A percentile compares a stretch with the other conserved stretches of the same genome.
These are phyloP conservation scores for Phialemoniopsis sp. DNA, from an alignment of 2,329 filamentous ascomycete species.

Conservation along the genomic window DNA sequence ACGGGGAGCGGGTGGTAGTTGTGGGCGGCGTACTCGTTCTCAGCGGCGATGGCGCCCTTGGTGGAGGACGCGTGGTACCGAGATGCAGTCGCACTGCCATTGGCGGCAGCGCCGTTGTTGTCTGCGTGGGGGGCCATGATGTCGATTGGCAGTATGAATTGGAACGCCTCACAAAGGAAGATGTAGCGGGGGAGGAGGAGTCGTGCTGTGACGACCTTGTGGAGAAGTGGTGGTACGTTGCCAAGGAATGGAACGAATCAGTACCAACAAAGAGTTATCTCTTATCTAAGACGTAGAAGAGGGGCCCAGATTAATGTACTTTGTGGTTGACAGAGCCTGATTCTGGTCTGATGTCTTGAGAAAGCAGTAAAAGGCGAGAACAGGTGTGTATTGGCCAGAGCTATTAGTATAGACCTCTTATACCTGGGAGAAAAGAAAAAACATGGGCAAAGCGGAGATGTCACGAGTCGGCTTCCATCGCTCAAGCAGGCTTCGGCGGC, in stretches of 20 bases:
- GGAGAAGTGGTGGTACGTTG: neutral
- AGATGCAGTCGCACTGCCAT: slow-evolving; percentile 26
- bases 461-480: too few relatives aligned
- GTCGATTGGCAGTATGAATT: neutral
- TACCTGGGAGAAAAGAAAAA: slow-evolving; percentile 5
- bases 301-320: too few relatives aligned
- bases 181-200: neutral
- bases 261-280: too few relatives aligned
- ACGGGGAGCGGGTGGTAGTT: slow-evolving; percentile 98
- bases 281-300: too few relatives aligned
- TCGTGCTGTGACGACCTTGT: slow-evolving; percentile 8
- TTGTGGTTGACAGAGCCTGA: too few relatives aligned
- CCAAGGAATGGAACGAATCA: neutral
- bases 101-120: slow-evolving; percentile 30
- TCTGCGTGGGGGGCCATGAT: slow-evolving; percentile 54
- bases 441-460: slow-evolving; percentile 4
- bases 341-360: too few relatives aligned
- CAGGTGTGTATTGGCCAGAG: too few relatives aligned
- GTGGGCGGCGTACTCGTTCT: slow-evolving; percentile 86
- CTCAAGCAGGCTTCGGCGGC: too few relatives aligned
- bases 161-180: too few relatives aligned
- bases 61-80: slow-evolving; percentile 75
- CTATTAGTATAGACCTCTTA: neutral
- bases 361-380: too few relatives aligned
- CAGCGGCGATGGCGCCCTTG: slow-evolving; percentile 70